Percentiles rank a stretch among this genome's conserved stretches.
These are phyloP conservation scores for Euphrasia arctica DNA, from an alignment of 305 asterid species.

Conservation along the genomic window DNA sequence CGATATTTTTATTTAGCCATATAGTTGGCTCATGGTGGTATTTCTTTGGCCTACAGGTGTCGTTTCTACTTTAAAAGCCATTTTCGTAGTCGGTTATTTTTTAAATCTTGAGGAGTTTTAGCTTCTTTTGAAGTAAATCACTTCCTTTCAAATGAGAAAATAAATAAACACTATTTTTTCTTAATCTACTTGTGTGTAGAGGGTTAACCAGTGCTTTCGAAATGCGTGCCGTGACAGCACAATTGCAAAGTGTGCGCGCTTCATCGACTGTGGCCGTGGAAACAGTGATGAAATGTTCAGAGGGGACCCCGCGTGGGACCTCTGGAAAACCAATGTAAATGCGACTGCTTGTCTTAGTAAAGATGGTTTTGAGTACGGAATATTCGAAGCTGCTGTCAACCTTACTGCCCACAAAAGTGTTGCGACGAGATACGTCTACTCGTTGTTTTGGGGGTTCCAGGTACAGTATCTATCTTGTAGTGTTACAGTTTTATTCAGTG, in stretches of 20 bases:
- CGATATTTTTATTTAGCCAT: slow-evolving; percentile 61
- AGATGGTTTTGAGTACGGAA: slow-evolving; percentile 58
- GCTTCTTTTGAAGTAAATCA: too few relatives aligned
- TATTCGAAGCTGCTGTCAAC: slow-evolving; percentile 53
- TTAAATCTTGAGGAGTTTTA: too few relatives aligned
- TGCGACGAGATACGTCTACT: slow-evolving; percentile 65
- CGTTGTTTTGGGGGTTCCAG: slow-evolving; percentile 99
- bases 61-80: background rate
- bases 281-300: slow-evolving; percentile 22
- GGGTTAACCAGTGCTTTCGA: slow-evolving; percentile 83
- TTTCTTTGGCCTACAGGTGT: slow-evolving; percentile 58
- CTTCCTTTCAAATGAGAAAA: too few relatives aligned
- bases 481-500: background rate
- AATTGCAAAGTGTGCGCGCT: slow-evolving; percentile 32
- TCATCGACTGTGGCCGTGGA: slow-evolving; percentile 82
- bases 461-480: slow-evolving; percentile 33
- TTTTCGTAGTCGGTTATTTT: slow-evolving; percentile 18
- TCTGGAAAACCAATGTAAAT: slow-evolving; percentile 50
- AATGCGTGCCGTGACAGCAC: slow-evolving; percentile 50
- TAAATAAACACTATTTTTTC: background rate
- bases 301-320: slow-evolving; percentile 35
- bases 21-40: slow-evolving; percentile 93
- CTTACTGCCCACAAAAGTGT: slow-evolving; percentile 48
- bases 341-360: slow-evolving; percentile 64
- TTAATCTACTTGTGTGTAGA: slow-evolving; percentile 34